Conservation (phyloP, 768 basidiomycete genomes). For the Auricularia sp. region DNA sequence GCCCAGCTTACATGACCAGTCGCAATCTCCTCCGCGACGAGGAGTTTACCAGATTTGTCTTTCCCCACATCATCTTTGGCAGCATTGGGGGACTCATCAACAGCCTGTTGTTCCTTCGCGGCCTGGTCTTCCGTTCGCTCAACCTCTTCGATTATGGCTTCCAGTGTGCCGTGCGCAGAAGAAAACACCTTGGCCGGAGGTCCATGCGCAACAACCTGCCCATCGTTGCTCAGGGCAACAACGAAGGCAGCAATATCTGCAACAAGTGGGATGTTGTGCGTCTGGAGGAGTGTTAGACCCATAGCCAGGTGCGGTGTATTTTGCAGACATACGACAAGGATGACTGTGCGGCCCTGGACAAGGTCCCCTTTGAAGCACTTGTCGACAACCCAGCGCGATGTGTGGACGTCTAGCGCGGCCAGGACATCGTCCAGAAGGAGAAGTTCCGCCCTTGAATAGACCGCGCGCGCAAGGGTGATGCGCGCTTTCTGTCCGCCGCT, state of each 20-base stretch:
- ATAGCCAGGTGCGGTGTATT: not conserved
- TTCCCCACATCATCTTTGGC: slow-evolving; percentile 4
- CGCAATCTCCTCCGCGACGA: slow-evolving; percentile 14
- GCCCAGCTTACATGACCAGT: slow-evolving; percentile 13
- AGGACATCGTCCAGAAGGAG: slow-evolving; percentile 41
- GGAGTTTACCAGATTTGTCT: slow-evolving; percentile 15
- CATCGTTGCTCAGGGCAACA: slow-evolving; percentile 44
- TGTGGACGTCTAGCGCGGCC: slow-evolving; percentile 53
- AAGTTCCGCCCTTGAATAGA: slow-evolving; percentile 48
- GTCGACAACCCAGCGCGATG: slow-evolving; percentile 39
- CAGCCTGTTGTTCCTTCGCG: slow-evolving; percentile 19
- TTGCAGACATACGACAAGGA: slow-evolving; percentile 19
- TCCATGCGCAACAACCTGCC: slow-evolving; percentile 39
- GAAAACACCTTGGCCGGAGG: slow-evolving; percentile 35
- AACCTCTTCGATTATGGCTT: slow-evolving; percentile 20
- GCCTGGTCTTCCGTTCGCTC: slow-evolving; percentile 20
- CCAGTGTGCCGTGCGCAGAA: slow-evolving; percentile 20
- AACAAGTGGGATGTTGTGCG: slow-evolving; percentile 44
- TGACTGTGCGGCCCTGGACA: slow-evolving; percentile 31
- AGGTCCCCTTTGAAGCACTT: slow-evolving; percentile 34
- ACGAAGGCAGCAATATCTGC: slow-evolving; percentile 45
- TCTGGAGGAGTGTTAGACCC: slow-evolving; percentile 18
- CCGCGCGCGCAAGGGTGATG: slow-evolving; percentile 46
- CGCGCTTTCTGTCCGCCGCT: slow-evolving; percentile 51
- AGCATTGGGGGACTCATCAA: slow-evolving; percentile 4